These are phyloP conservation scores for Cryphonectria parasitica DNA, from an alignment of 2,329 filamentous ascomycete species.

Conservation along the genomic window DNA sequence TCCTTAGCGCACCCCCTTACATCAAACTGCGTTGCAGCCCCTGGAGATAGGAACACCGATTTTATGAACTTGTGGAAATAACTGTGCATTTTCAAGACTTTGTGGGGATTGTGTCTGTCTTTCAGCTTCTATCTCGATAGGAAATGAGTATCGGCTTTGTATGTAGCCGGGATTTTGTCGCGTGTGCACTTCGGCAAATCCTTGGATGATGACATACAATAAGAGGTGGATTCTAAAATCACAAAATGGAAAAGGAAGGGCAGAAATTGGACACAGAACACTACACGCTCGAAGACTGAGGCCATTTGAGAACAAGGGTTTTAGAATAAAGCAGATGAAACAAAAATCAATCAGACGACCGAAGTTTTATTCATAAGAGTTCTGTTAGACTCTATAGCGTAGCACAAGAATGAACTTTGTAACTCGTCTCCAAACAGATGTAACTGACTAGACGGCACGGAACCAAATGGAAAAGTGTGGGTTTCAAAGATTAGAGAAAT, in stretches of 20 bases:
- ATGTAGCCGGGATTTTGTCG: no score
- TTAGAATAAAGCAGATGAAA: no score
- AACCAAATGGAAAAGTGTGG: background rate
- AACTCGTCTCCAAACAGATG: background rate
- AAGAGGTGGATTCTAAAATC: background rate
- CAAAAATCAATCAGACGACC: no score
- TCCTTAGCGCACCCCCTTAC: conserved; percentile 1
- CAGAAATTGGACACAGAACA: background rate
- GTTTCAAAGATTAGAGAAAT: background rate
- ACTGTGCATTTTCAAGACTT: background rate
- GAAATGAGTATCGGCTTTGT: no score
- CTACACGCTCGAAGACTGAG: no score
- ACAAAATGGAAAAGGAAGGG: background rate
- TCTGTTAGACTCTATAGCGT: background rate
- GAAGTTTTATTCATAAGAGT: no score
- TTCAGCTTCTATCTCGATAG: background rate
- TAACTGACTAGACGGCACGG: background rate
- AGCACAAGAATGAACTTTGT: background rate
- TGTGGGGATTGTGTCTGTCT: background rate
- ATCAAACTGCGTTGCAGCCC: background rate
- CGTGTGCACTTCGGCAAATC: no score
- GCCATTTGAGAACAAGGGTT: no score
- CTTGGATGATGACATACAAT: background rate
- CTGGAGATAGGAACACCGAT: background rate
- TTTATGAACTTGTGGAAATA: background rate